Percentiles rank a stretch among this genome's conserved stretches.
Conservation (phyloP, 1,139 yeast species). For the Lodderomyces beijingensis region DNA sequence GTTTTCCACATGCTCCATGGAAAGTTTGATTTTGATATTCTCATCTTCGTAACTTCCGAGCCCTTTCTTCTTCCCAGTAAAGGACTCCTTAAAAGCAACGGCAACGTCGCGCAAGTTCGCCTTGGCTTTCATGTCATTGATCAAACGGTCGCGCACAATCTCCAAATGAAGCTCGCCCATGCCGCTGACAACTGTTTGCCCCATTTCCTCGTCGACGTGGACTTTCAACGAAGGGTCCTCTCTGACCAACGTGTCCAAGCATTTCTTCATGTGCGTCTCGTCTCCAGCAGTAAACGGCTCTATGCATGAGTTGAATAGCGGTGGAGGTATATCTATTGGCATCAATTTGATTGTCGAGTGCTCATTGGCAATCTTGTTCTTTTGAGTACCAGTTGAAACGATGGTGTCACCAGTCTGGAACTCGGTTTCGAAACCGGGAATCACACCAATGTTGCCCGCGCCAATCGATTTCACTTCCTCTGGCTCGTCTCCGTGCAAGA, state of each 20-base stretch:
- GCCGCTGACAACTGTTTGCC: conserved; percentile 84
- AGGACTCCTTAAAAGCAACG: conserved; percentile 84
- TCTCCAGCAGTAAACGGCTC: conserved; percentile 87
- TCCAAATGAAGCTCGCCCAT: conserved; percentile 96
- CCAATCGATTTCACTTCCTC: conserved; percentile 59
- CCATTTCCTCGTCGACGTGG: conserved; percentile 70
- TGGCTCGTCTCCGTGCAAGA: conserved; percentile 88
- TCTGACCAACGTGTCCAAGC: conserved; percentile 58
- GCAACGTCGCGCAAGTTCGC: conserved; percentile 77
- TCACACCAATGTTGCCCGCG: conserved; percentile 89
- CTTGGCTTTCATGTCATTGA: conserved; percentile 76
- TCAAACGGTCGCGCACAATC: conserved; percentile 73
- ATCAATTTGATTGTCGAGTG: conserved; percentile 54
- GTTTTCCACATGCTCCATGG: conserved; percentile 50
- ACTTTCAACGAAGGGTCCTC: conserved; percentile 53
- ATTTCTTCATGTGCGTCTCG: conserved; percentile 60
- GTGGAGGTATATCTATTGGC: conserved; percentile 86
- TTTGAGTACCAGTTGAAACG: conserved; percentile 46
- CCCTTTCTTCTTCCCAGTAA: conserved; percentile 18
- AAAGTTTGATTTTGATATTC: conserved; percentile 30
- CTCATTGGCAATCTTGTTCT: conserved; percentile 47
- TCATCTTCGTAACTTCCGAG: conserved; percentile 13
- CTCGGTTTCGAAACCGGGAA: conserved; percentile 65
- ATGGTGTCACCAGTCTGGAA: conserved; percentile 90
- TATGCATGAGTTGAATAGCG: conserved; percentile 81